These are phyloP conservation scores for Darksidea phi DNA, from an alignment of 495 filamentous ascomycete genomes.

Conservation along the genomic window DNA sequence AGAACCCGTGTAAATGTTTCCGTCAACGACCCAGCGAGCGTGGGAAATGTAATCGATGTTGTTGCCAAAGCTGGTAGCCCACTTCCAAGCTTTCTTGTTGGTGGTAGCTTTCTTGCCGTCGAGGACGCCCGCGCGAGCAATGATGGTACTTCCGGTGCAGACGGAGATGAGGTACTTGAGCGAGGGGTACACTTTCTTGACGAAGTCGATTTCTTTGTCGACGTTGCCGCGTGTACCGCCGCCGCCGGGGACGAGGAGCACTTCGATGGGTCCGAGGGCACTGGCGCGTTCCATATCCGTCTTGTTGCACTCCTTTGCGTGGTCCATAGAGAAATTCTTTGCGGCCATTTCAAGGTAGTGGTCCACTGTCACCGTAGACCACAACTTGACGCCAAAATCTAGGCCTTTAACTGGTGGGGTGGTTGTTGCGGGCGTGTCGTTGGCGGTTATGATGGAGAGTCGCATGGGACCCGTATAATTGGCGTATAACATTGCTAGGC, in stretches of 20 bases:
- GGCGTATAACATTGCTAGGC: conserved; percentile 45
- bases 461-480: conserved; percentile 28
- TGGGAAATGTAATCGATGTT: conserved; percentile 56
- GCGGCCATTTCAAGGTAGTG: conserved; percentile 44
- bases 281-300: too few relatives aligned
- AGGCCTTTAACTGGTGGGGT: conserved; percentile 23
- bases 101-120: conserved; percentile 13
- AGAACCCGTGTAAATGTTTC: conserved; percentile 65
- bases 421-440: conserved; percentile 52
- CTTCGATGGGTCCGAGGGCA: not conserved
- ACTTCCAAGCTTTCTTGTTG: conserved; percentile 15
- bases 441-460: conserved; percentile 51
- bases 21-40: conserved; percentile 64
- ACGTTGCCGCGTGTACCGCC: not conserved
- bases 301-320: conserved; percentile 34
- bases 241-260: not conserved
- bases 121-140: conserved; percentile 6
- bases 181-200: conserved; percentile 45
- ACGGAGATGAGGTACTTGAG: conserved; percentile 45
- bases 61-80: conserved; percentile 36
- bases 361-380: conserved; percentile 61
- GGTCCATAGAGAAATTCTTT: conserved; percentile 34
- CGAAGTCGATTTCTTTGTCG: conserved; percentile 37
- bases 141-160: conserved; percentile 4
- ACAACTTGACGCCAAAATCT: conserved; percentile 47